Percentiles rank a stretch among this genome's conserved stretches.
phyloP scores from a whole-genome alignment of 2,329 filamentous ascomycete genomes.

The Neoascochyta sp. region DNA sequence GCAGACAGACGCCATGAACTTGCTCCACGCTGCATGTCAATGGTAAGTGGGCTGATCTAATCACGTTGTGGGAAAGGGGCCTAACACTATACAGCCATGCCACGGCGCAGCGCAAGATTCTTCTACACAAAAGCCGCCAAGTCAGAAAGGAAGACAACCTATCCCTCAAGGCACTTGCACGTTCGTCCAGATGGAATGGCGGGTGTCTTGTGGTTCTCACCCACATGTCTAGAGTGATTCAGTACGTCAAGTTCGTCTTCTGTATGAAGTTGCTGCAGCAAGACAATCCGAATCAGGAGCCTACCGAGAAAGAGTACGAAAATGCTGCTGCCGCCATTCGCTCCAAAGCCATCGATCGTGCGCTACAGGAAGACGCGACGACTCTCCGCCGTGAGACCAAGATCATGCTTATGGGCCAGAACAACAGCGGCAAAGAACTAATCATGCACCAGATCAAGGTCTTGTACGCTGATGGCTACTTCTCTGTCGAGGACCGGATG shows the following conservation, averaged over 20 bases:
- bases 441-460: conserved; percentile 38
- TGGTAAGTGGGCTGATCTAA: conserved; percentile 15
- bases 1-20: conserved; percentile 33
- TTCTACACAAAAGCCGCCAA: conserved; percentile 36
- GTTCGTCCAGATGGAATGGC: conserved; percentile 28
- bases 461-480: conserved; percentile 34
- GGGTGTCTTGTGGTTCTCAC: conserved; percentile 27
- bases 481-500: conserved; percentile 28
- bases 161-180: conserved; percentile 25
- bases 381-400: conserved; percentile 33
- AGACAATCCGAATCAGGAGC: conserved; percentile 13
- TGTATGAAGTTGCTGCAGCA: conserved; percentile 24
- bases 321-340: conserved; percentile 30
- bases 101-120: conserved; percentile 36
- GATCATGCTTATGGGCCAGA: conserved; percentile 28
- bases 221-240: conserved; percentile 31
- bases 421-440: conserved; percentile 33
- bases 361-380: conserved; percentile 32
- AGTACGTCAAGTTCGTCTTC: conserved; percentile 31
- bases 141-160: conserved; percentile 33
- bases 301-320: conserved; percentile 31
- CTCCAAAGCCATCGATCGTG: conserved; percentile 36
- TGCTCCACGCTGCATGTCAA: conserved; percentile 31
- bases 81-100: conserved; percentile 31
- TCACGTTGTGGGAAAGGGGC: background rate